Conservation (phyloP, 805 yeast genomes). For the Kodamaea restingae region DNA sequence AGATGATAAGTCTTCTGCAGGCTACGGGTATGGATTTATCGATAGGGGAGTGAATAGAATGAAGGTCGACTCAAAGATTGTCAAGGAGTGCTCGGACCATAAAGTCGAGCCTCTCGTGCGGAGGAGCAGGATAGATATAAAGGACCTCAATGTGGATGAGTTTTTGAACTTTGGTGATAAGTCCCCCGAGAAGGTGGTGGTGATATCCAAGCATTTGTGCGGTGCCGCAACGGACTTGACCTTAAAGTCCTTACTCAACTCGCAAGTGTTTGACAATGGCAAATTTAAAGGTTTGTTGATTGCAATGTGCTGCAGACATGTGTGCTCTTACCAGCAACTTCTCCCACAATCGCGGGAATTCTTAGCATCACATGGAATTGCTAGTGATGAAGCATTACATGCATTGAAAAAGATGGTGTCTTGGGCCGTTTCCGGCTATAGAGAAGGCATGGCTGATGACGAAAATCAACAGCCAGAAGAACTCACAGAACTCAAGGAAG, state of each 20-base stretch:
- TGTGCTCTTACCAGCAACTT: conserved; percentile 59
- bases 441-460: conserved; percentile 17
- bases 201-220: conserved; percentile 84
- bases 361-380: conserved; percentile 32
- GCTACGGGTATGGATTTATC: conserved; percentile 54
- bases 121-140: conserved; percentile 72
- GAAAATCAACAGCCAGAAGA: not conserved
- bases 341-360: conserved; percentile 44
- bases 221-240: conserved; percentile 94
- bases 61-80: conserved; percentile 72
- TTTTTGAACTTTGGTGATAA: conserved; percentile 28
- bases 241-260: conserved; percentile 53
- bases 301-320: conserved; percentile 93
- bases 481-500: not conserved
- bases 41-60: conserved; percentile 76
- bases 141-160: conserved; percentile 57
- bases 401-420: conserved; percentile 64
- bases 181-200: conserved; percentile 38
- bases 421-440: conserved; percentile 82
- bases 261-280: conserved; percentile 18
- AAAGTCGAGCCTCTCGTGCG: conserved; percentile 30
- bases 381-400: conserved; percentile 36
- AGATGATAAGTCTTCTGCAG: not conserved
- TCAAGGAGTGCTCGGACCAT: conserved; percentile 44
- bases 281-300: conserved; percentile 58